Evolutionary conservation across 2,329 filamentous ascomycete genomes (phyloP), one percentile per base, ranked within the genome.

Genomic region (Fusarium foetens): DNA sequence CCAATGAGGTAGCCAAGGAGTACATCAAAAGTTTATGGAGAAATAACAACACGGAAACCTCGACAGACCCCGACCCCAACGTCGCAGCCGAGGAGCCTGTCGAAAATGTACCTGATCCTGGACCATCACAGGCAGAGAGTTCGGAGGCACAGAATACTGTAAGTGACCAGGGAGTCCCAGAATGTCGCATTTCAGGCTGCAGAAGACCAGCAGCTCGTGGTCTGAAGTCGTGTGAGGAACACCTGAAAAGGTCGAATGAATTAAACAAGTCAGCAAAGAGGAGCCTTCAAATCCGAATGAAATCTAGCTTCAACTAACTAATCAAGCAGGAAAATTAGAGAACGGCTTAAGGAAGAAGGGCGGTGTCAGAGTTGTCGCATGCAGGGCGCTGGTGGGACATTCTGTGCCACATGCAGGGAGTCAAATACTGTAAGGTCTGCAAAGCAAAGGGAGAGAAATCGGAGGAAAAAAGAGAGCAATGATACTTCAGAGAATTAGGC

Each of bases 131-230:
- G 27, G 13, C 45, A 21, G 14, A 3, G 5, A 27, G 17, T 14
- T n/a, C 45, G 7, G 19, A 11, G 6, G 8, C 17, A 12, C 23
- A 14, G 12, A 16, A 16, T 14, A 42, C n/a, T 11, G 39, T 14
- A n/a, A 41, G 8, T 14, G 5, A 5, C 12, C 12, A n/a, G 21
- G 21, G 8, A 9, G 12, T 10, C 17, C 1, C 0, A 7, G 0
- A 13, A 39, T 39, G 38, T 21, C 25, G 25, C 25, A 25, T 25
- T 25, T 25, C 6, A 39, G 1, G 6, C 12, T 41, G 38, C 21
- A n/a, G 1, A 9, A 9, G 5, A 1, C 13, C 13, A 39, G 7
- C 1, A 7, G 19, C 10, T 12, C 19, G 10, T 12, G 19, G 8
- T 21, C 5, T 1, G 2, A 4, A 12, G 19, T 1, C 3, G 10